Evolutionary conservation across 805 yeast genomes (phyloP).

Genomic region (Wickerhamiella kurtzmanii): DNA sequence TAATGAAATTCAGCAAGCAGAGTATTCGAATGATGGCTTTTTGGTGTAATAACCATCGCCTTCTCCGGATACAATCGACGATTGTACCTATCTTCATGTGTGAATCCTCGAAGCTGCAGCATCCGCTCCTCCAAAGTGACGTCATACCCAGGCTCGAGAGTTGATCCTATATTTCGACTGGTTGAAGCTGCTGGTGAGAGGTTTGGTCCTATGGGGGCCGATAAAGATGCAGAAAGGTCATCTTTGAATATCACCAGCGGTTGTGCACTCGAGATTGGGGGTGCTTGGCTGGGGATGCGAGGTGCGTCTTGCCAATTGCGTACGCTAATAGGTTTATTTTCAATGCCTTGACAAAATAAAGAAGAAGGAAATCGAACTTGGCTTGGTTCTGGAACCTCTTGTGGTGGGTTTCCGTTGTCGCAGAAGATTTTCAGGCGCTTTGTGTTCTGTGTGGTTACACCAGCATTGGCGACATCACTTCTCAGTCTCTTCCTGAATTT

Average conservation of each 20-base stretch:
- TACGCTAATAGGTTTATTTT: background rate
- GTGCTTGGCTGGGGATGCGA: background rate
- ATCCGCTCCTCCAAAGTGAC: background rate
- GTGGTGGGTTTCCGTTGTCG: background rate
- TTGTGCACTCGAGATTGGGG: background rate
- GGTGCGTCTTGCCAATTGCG: background rate
- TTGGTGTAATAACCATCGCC: background rate
- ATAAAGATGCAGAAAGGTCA: too few relatives aligned
- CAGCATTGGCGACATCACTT: too few relatives aligned
- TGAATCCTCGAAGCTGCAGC: background rate
- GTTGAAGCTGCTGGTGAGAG: too few relatives aligned
- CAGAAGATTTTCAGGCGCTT: background rate
- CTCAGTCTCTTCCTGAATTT: background rate
- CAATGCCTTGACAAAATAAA: background rate
- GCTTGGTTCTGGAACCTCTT: background rate
- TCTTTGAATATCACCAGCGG: background rate
- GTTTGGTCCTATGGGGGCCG: too few relatives aligned
- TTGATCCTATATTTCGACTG: too few relatives aligned
- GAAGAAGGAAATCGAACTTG: background rate
- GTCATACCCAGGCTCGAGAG: background rate
- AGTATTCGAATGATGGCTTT: background rate
- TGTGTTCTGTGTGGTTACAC: background rate
- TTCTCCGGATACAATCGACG: background rate
- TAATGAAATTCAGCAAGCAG: background rate
- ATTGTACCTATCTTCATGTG: background rate